Percentiles rank a stretch among this genome's conserved stretches.
phyloP scores from a whole-genome alignment of 257 asterid species.

The Solanum dulcamara region DNA sequence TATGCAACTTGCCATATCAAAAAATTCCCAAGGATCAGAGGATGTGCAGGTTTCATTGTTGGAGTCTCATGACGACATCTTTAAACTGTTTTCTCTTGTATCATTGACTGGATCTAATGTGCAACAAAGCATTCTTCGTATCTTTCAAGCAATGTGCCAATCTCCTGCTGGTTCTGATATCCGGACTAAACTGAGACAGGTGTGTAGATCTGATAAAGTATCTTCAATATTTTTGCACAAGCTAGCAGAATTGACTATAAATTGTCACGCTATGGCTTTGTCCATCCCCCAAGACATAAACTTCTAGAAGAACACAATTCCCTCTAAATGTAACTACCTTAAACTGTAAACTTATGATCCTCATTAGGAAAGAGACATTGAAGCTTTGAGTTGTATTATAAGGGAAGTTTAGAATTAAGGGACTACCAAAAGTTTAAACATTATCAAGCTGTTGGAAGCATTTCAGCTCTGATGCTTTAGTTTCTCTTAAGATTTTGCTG shows the following conservation, averaged over 20 bases:
- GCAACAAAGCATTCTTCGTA: conserved; percentile 25
- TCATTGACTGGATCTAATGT: conserved; percentile 16
- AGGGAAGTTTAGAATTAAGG: neutral
- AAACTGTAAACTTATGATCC: neutral
- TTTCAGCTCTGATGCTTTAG: neutral
- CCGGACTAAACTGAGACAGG: conserved; percentile 32
- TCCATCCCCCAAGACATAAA: neutral
- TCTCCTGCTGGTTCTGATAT: conserved; percentile 21
- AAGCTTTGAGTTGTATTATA: neutral
- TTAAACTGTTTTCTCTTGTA: conserved; percentile 31
- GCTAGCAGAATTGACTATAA: neutral
- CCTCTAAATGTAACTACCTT: neutral
- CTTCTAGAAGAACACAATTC: neutral
- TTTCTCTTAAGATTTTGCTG: neutral
- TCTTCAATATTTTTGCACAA: neutral
- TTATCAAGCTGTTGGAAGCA: neutral
- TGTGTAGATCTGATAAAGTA: neutral
- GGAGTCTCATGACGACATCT: conserved; percentile 28
- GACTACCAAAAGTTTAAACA: neutral
- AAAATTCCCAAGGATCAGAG: conserved; percentile 15
- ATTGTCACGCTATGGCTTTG: neutral
- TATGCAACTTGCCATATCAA: conserved; percentile 26
- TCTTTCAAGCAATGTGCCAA: conserved; percentile 29
- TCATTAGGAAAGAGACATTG: neutral
- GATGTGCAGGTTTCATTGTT: conserved; percentile 14